phyloP scores from a whole-genome alignment of 805 yeast species.

The Myxozyma monticola region DNA sequence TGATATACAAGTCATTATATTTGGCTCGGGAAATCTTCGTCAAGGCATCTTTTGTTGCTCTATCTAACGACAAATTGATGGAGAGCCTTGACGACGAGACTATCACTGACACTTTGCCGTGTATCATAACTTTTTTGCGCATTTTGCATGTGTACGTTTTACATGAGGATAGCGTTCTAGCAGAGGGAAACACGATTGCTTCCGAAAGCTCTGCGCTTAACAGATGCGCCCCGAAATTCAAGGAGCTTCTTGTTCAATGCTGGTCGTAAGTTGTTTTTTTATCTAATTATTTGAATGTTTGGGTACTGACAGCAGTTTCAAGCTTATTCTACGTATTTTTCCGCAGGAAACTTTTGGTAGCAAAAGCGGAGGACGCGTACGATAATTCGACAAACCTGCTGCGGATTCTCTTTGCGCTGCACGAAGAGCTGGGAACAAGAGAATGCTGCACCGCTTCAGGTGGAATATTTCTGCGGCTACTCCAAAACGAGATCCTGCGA shows the following conservation, averaged over 20 bases:
- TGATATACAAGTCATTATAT: constrained; percentile 10
- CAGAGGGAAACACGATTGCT: constrained; percentile 33
- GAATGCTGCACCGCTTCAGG: constrained; percentile 65
- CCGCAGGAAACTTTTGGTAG: constrained; percentile 12
- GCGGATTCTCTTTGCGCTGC: constrained; percentile 60
- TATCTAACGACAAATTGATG: constrained; percentile 9
- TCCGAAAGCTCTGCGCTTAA: constrained; percentile 40
- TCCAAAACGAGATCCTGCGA: constrained; percentile 54
- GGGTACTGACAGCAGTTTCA: neutral
- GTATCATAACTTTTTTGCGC: constrained; percentile 36
- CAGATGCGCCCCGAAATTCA: constrained; percentile 32
- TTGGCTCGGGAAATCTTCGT: constrained; percentile 12
- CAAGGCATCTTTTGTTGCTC: constrained; percentile 3
- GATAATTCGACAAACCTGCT: constrained; percentile 32
- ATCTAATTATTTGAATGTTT: neutral
- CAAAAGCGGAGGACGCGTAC: constrained; percentile 27
- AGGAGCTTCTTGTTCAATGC: constrained; percentile 38
- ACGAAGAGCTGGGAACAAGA: constrained; percentile 69
- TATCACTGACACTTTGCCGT: constrained; percentile 14
- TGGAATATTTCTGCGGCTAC: constrained; percentile 61
- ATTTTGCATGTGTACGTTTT: constrained; percentile 40
- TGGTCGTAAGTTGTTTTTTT: constrained; percentile 36
- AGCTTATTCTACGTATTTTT: constrained; percentile 43
- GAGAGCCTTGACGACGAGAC: neutral
- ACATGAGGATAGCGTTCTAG: constrained; percentile 40